Conservation (phyloP, 2,329 filamentous ascomycete genomes). For the Aspergillus persii region DNA sequence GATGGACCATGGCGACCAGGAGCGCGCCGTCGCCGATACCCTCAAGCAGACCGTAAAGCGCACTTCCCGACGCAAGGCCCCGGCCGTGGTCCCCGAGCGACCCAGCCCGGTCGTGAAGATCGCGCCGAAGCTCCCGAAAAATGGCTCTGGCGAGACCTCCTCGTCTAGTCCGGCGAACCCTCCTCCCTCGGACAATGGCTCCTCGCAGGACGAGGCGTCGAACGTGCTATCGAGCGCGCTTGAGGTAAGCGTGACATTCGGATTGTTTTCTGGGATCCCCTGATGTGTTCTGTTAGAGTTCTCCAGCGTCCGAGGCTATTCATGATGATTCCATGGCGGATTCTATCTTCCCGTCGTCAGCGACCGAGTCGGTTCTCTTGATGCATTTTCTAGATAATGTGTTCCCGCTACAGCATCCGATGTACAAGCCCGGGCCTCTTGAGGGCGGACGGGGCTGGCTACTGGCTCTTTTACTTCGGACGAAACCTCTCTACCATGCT, state of each 20-base stretch:
- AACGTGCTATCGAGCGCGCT: neutral
- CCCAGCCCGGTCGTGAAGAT: neutral
- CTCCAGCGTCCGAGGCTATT: neutral
- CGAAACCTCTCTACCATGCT: neutral
- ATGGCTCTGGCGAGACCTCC: neutral
- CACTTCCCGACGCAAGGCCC: neutral
- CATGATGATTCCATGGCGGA: neutral
- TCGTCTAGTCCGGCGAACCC: neutral
- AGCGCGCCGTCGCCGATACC: neutral
- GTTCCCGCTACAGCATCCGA: neutral
- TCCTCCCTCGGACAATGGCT: neutral
- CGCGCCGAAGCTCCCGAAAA: neutral
- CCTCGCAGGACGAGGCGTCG: neutral
- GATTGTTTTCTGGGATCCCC: neutral
- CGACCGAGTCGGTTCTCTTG: neutral
- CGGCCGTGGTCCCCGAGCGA: neutral
- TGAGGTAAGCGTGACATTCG: neutral
- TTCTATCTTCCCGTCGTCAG: neutral
- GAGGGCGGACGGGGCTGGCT: neutral
- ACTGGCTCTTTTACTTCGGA: neutral
- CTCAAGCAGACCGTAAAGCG: neutral
- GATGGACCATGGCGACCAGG: slow-evolving; percentile 1
- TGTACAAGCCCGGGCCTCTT: neutral
- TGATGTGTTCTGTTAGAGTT: neutral
- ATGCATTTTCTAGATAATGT: neutral